These are phyloP conservation scores for Mesembryanthemum crystallinum DNA, from an alignment of 148 eudicot species.

Conservation along the genomic window DNA sequence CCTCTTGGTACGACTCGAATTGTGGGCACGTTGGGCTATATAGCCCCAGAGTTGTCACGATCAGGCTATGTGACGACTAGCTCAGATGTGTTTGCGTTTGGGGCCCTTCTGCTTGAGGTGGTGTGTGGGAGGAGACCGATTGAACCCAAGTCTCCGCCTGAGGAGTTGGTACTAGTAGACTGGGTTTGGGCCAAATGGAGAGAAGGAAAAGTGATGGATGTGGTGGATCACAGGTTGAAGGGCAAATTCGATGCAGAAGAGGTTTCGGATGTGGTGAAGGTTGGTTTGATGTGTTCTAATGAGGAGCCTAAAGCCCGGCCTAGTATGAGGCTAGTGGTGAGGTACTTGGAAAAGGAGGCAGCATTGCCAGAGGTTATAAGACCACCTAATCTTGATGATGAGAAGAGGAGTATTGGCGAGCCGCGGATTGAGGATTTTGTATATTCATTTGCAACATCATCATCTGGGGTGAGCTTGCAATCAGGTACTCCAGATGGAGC, in stretches of 20 bases:
- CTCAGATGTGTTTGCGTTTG: conserved; percentile 20
- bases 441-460: too few species aligned
- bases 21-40: conserved; percentile 20
- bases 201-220: background rate
- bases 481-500: too few species aligned
- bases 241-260: conserved; percentile 7
- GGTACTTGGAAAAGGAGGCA: conserved; percentile 14
- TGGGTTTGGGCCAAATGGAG: conserved; percentile 20
- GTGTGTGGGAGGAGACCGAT: conserved; percentile 20
- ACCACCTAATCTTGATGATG: too few species aligned
- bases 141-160: background rate
- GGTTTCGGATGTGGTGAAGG: conserved; percentile 11
- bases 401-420: too few species aligned
- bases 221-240: conserved; percentile 8
- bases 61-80: conserved; percentile 14
- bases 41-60: conserved; percentile 18
- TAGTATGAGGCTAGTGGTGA: conserved; percentile 16
- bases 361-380: background rate
- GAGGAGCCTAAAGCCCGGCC: conserved; percentile 12
- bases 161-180: conserved; percentile 19
- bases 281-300: conserved; percentile 12
- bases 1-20: conserved; percentile 15
- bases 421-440: too few species aligned
- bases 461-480: too few species aligned
- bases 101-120: conserved; percentile 15